Conservation (phyloP, 1,139 yeast genomes). For the Candida sp. region DNA sequence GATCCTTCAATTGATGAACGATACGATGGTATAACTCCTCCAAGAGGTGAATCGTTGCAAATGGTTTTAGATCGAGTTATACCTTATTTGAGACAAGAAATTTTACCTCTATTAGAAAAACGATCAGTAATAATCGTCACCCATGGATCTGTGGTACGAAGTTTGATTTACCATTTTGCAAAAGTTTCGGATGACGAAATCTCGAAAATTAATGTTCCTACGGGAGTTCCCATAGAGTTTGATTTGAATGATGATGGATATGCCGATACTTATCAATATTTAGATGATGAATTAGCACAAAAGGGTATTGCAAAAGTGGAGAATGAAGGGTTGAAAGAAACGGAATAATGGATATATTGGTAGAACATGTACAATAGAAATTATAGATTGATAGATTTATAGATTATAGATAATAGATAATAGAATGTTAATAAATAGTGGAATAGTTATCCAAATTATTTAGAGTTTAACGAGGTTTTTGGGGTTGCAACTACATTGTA, state of each 20-base stretch:
- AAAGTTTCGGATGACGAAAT: constrained; percentile 61
- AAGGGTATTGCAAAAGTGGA: constrained; percentile 64
- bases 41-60: constrained; percentile 66
- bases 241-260: constrained; percentile 46
- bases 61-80: constrained; percentile 62
- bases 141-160: constrained; percentile 75
- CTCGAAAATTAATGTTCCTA: constrained; percentile 67
- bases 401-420: too few relatives aligned
- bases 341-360: too few relatives aligned
- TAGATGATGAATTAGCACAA: constrained; percentile 69
- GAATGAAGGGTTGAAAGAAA: constrained; percentile 42
- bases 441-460: too few relatives aligned
- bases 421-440: too few relatives aligned
- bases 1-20: constrained; percentile 44
- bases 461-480: too few relatives aligned
- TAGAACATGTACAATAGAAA: too few relatives aligned
- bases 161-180: constrained; percentile 58
- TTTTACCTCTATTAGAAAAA: constrained; percentile 30
- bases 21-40: constrained; percentile 33
- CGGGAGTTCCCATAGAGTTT: constrained; percentile 69
- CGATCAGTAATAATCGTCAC: constrained; percentile 61
- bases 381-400: too few relatives aligned
- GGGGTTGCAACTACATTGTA: too few relatives aligned
- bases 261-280: constrained; percentile 49
- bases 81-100: constrained; percentile 48